Evolutionary conservation across 352 stramenopile species (phyloP), one percentile per base, ranked within the genome.

Genomic region (Aphanomyces stellatus): DNA sequence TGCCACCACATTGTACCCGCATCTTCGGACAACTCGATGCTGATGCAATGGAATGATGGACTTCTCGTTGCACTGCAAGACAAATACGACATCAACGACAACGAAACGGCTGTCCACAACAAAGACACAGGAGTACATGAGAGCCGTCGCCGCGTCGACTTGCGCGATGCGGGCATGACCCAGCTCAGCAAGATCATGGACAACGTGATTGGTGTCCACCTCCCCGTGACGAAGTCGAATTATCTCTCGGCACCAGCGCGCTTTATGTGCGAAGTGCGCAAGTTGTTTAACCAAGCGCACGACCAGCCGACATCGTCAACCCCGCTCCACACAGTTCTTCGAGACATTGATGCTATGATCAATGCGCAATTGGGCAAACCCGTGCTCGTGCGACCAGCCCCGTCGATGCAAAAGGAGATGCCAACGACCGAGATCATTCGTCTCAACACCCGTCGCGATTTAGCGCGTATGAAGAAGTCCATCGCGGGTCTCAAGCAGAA

Each of bases 181-280:
- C 60, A 67, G 49, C 22, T 67, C 13, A 46, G 48, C 60, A 67
- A 67, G 24, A 60, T 67, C 46, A 59, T 67, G 30, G 60, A 49
- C 40, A 67, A 67, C 35, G 22, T 67, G 6, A 25, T 67, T n/a
- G 60, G 60, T 3, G n/a, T 13, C 3, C n/a, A 24, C 28, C 49
- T 34, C 1, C 60, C 41, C 2, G 48, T 53, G 43, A 53, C 42
- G 1, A 67, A 67, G 49, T 59, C 40, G 40, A 67, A 67, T 33
- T 53, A 57, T n/a, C 27, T 67, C 10, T 51, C 60, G 5, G 60
- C 60, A 24, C 60, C 60, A 24, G 37, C 48, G 49, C 41, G 60
- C 13, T 27, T 67, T 8, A 41, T 67, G 41, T 24, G 48, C 41
- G 60, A 67, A 33, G 2, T 67, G 6, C 49, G 49, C 0, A 67